These are phyloP conservation scores for Aspergillus japonicus DNA, from an alignment of 2,329 filamentous ascomycete genomes.

Conservation along the genomic window DNA sequence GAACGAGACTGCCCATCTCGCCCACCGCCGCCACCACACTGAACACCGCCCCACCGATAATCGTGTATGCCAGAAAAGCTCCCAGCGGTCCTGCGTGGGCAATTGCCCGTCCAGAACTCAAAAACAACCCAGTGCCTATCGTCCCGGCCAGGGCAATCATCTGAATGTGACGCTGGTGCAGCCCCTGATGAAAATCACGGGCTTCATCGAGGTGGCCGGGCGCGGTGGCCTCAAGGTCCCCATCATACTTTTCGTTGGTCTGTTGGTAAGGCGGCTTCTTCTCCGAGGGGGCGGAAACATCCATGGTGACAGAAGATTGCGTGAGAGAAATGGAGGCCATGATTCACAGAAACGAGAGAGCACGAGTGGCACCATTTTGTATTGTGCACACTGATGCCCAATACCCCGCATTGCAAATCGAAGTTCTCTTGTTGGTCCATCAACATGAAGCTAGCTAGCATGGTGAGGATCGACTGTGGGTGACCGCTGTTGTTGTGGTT, in stretches of 20 bases:
- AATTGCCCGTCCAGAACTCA: slow-evolving; percentile 37
- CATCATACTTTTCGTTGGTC: neutral
- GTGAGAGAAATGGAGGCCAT: neutral
- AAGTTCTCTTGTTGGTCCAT: neutral
- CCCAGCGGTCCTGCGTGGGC: slow-evolving; percentile 33
- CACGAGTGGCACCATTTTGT: neutral
- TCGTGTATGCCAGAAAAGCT: slow-evolving; percentile 38
- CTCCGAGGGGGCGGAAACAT: neutral
- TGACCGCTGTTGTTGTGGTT: neutral
- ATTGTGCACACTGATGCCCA: neutral
- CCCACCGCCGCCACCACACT: slow-evolving; percentile 37
- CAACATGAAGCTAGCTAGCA: neutral
- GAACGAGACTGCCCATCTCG: slow-evolving; percentile 40
- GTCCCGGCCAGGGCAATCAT: slow-evolving; percentile 42
- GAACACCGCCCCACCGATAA: slow-evolving; percentile 37
- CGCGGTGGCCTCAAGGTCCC: slow-evolving; percentile 19
- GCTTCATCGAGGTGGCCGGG: slow-evolving; percentile 24
- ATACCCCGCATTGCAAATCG: slow-evolving; percentile 4
- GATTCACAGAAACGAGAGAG: neutral
- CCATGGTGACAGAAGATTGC: neutral
- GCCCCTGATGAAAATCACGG: slow-evolving; percentile 24
- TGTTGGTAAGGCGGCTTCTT: slow-evolving; percentile 3
- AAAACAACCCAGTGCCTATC: slow-evolving; percentile 40
- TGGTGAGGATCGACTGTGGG: neutral
- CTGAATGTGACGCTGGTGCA: slow-evolving; percentile 35